Evolutionary conservation across 768 basidiomycete genomes (phyloP).

Genomic region (Pleurotus cornucopiae): DNA sequence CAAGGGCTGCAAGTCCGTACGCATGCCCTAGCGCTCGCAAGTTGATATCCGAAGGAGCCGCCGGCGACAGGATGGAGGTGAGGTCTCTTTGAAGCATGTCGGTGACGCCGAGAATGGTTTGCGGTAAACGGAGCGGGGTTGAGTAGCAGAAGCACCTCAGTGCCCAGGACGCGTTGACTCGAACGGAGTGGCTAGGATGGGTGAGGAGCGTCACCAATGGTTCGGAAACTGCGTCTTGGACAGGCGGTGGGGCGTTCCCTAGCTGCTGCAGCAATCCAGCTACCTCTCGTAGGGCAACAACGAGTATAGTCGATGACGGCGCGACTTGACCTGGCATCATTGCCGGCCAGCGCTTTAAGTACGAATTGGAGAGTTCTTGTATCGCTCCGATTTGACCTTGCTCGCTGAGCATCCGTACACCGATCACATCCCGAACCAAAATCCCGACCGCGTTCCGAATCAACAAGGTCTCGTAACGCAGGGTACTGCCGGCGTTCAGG

Average conservation of each 20-base stretch:
- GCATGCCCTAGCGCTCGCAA: constrained; percentile 80
- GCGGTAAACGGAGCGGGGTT: constrained; percentile 80
- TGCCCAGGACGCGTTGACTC: constrained; percentile 82
- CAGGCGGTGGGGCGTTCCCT: constrained; percentile 86
- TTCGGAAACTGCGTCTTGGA: constrained; percentile 86
- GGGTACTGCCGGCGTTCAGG: constrained; percentile 35
- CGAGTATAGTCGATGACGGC: constrained; percentile 63
- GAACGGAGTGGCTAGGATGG: constrained; percentile 86
- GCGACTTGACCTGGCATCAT: constrained; percentile 83
- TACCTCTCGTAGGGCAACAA: constrained; percentile 77
- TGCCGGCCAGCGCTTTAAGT: constrained; percentile 89
- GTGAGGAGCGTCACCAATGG: constrained; percentile 81
- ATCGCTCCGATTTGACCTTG: constrained; percentile 92
- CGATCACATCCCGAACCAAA: constrained; percentile 81
- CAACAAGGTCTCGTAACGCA: constrained; percentile 72
- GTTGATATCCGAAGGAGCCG: constrained; percentile 65
- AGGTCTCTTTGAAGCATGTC: constrained; percentile 86
- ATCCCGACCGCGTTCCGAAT: constrained; percentile 72
- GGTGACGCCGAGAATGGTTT: constrained; percentile 69
- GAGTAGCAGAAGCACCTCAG: constrained; percentile 89
- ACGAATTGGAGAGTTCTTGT: constrained; percentile 76
- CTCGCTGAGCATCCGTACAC: constrained; percentile 85
- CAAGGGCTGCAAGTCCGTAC: constrained; percentile 83
- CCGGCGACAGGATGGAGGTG: constrained; percentile 64
- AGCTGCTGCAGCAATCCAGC: constrained; percentile 83